A percentile compares a stretch with the other conserved stretches of the same genome.
phyloP scores from a whole-genome alignment of 2,329 filamentous ascomycete species.

The Beauveria australis region DNA sequence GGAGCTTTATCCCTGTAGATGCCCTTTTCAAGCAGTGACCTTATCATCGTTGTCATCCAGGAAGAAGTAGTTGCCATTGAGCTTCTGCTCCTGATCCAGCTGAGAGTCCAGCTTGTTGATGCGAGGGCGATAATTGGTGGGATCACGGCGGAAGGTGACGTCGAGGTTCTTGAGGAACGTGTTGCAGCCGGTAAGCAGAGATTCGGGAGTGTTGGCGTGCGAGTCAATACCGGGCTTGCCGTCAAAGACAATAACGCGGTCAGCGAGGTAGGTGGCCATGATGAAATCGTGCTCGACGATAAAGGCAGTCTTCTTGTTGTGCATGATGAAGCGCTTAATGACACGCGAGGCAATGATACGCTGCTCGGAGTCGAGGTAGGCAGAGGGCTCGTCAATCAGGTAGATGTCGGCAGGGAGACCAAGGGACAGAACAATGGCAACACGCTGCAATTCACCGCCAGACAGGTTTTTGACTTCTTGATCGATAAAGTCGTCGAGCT shows the following conservation, averaged over 20 bases:
- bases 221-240: slow-evolving; percentile 83
- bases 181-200: slow-evolving; percentile 92
- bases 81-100: slow-evolving; percentile 96
- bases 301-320: slow-evolving; percentile 98
- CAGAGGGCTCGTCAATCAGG: slow-evolving; percentile 93
- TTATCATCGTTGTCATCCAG: slow-evolving; percentile 62
- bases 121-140: slow-evolving; percentile 88
- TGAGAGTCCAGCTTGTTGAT: slow-evolving; percentile 98
- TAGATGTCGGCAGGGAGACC: slow-evolving; percentile 96
- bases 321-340: slow-evolving; percentile 99
- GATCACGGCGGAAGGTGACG: slow-evolving; percentile 97
- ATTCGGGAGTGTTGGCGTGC: slow-evolving; percentile 84
- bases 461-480: slow-evolving; percentile 99
- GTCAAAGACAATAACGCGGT: slow-evolving; percentile 98
- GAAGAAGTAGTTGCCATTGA: slow-evolving; percentile 95
- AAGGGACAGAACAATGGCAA: slow-evolving; percentile 93
- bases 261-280: slow-evolving; percentile 72
- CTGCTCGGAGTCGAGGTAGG: slow-evolving; percentile 97
- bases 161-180: slow-evolving; percentile 92
- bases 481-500: slow-evolving; percentile 98
- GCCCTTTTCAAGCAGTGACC: slow-evolving; percentile 51
- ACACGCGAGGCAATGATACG: slow-evolving; percentile 95
- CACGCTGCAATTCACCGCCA: slow-evolving; percentile 98
- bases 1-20: slow-evolving; percentile 24
- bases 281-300: slow-evolving; percentile 99